Base-by-base conservation (phyloP, 2,329 filamentous ascomycete genomes). In the Penicillium sp. region DNA sequence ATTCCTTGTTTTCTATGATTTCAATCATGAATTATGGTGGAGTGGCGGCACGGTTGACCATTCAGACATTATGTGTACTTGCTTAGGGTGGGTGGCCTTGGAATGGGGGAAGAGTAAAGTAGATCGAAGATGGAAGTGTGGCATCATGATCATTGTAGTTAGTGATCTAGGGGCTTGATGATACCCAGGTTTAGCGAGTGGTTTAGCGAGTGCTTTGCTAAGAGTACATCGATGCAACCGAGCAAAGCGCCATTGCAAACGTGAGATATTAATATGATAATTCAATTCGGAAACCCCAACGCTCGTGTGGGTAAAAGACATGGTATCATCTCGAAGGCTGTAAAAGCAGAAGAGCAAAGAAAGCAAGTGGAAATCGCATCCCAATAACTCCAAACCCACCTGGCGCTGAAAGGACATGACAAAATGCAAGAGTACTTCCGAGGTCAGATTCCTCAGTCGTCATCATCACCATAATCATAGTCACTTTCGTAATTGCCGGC, bases 401-500 rank as follows among this genome's bases (percentile, higher is more conserved):
- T 26, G 24, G 7, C 24, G 22, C 22, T 6, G 6, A 46, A 31
- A 16, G n/a, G 32, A 43, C 18, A 38, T 29, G 22, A 18, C n/a
- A 31, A 31, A 18, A 37, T 43, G 31, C 29, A 29, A 10, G 2
- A n/a, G 5, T 6, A 20, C 13, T 50, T 14, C 26, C 5, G 11
- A 49, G 40, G n/a, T 18, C 22, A 32, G 8, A 5, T 18, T 20
- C 11, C 20, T 57, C 49, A 64, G 53, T 69, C 64, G 42, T 66
- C 53, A 11, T 56, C 48, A n/a, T 56, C 53, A 13, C 40, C 47
- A 13, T 45, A 65, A 29, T 66, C 61, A 50, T 69, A 65, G 32
- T 67, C 66, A 51, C 63, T 63, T 7, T 62, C 65, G 20, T 70
- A 71, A 32, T 62, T 62, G 2, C 68, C 68, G 16, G 67, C 65